These are phyloP conservation scores for Wilcoxina mikolae DNA, from an alignment of 495 filamentous ascomycete species.

Conservation along the genomic window DNA sequence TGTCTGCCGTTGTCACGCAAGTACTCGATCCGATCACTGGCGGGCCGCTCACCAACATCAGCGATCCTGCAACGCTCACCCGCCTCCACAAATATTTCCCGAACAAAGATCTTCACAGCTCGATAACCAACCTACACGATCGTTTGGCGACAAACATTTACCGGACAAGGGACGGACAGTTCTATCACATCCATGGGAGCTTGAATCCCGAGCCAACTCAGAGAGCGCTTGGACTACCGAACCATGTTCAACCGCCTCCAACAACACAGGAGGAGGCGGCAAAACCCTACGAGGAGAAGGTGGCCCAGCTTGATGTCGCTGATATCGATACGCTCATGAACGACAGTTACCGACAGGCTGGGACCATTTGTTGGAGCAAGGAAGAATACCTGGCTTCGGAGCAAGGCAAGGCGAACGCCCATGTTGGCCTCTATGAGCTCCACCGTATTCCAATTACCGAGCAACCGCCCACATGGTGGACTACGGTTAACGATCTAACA, in stretches of 20 bases:
- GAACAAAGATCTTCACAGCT: neutral
- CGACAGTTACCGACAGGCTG: slow-evolving; percentile 39
- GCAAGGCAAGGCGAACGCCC: slow-evolving; percentile 39
- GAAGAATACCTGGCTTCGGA: slow-evolving; percentile 36
- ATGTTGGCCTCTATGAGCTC: slow-evolving; percentile 38
- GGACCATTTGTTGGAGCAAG: slow-evolving; percentile 35
- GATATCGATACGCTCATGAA: slow-evolving; percentile 36
- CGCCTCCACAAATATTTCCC: neutral
- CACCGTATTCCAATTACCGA: slow-evolving; percentile 24
- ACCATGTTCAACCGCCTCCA: slow-evolving; percentile 8
- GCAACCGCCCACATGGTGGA: slow-evolving; percentile 35
- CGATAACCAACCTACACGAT: slow-evolving; percentile 16
- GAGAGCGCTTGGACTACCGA: slow-evolving; percentile 34
- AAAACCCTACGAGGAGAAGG: slow-evolving; percentile 25
- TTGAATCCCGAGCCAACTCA: slow-evolving; percentile 36
- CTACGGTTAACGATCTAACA: slow-evolving; percentile 24
- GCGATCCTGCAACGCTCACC: neutral
- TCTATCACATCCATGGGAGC: slow-evolving; percentile 40
- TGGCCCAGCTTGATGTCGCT: slow-evolving; percentile 28
- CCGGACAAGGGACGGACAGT: slow-evolving; percentile 37
- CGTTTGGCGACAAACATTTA: slow-evolving; percentile 38
- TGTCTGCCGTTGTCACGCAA: slow-evolving; percentile 26
- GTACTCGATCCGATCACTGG: slow-evolving; percentile 17
- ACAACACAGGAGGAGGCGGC: slow-evolving; percentile 18
- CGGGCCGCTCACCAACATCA: slow-evolving; percentile 19